phyloP scores from a whole-genome alignment of 2,329 filamentous ascomycete species.

The Phyllosticta citribraziliensis region DNA sequence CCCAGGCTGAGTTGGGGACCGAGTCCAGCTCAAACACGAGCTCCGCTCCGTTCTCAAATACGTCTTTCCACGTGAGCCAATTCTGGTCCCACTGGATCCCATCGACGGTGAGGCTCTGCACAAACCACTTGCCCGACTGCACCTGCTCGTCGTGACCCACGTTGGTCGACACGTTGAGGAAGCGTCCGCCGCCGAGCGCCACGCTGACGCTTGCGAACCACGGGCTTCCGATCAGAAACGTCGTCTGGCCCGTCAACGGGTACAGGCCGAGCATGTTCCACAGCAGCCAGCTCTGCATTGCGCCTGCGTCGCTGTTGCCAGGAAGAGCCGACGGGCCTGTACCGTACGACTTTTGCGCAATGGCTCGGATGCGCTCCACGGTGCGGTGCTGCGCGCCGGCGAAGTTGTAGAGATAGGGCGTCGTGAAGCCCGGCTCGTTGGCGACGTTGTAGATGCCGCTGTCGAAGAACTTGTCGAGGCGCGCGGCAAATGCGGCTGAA shows the following conservation, averaged over 20 bases:
- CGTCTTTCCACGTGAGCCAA: constrained; percentile 57
- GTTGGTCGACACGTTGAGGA: constrained; percentile 44
- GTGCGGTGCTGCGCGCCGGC: constrained; percentile 52
- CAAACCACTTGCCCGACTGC: constrained; percentile 43
- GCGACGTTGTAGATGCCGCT: constrained; percentile 48
- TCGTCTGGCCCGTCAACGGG: constrained; percentile 58
- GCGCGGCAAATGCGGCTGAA: constrained; percentile 41
- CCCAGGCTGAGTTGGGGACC: constrained; percentile 24
- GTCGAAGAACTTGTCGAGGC: constrained; percentile 53
- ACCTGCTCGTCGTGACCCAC: constrained; percentile 36
- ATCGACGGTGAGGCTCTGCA: constrained; percentile 58
- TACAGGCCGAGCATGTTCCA: constrained; percentile 47
- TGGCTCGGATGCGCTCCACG: constrained; percentile 47
- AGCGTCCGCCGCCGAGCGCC: constrained; percentile 45
- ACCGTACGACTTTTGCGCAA: constrained; percentile 52
- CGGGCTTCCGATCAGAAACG: constrained; percentile 48
- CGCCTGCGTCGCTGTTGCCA: constrained; percentile 61
- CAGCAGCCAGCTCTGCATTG: constrained; percentile 59
- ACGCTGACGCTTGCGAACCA: constrained; percentile 45
- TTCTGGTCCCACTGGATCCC: constrained; percentile 51
- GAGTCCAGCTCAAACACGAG: constrained; percentile 23
- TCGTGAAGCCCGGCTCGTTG: constrained; percentile 58
- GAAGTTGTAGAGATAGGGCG: constrained; percentile 61
- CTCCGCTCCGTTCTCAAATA: constrained; percentile 45
- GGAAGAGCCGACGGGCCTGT: constrained; percentile 49